phyloP scores from a whole-genome alignment of 2,329 filamentous ascomycete species.

The Aspergillus viridinutans region DNA sequence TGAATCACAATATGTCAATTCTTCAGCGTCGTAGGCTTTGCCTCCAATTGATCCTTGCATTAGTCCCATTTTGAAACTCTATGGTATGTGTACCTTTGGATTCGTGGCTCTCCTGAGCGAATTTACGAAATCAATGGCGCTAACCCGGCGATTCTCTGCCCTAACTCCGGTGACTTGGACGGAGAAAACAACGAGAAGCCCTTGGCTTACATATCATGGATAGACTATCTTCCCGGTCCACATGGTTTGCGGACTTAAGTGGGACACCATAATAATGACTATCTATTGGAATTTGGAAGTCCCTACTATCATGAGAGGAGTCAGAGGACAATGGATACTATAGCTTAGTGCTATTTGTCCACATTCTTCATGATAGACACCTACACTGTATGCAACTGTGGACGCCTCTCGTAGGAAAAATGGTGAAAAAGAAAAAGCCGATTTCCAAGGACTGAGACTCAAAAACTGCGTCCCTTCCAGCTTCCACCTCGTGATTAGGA shows the following conservation, averaged over 20 bases:
- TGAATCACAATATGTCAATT: neutral
- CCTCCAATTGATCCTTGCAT: neutral
- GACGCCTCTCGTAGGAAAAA: neutral
- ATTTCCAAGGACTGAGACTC: too few relatives aligned
- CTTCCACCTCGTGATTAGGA: neutral
- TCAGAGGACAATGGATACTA: neutral
- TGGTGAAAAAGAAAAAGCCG: too few relatives aligned
- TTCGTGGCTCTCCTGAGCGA: neutral
- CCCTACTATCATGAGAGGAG: neutral
- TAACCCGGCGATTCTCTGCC: neutral
- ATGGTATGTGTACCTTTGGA: neutral
- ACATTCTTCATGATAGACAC: neutral
- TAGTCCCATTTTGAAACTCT: neutral
- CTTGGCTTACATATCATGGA: neutral
- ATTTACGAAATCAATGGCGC: neutral
- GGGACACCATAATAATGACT: neutral
- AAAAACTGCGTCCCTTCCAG: neutral
- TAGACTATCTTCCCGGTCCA: neutral
- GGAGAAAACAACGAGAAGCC: neutral
- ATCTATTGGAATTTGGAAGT: too few relatives aligned
- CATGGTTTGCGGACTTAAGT: neutral
- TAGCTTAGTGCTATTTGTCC: neutral
- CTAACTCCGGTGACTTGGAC: neutral
- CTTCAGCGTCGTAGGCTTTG: neutral
- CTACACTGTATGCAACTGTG: neutral